Base-by-base conservation (phyloP, 2,329 filamentous ascomycete genomes). In the Cladosporium sp. region DNA sequence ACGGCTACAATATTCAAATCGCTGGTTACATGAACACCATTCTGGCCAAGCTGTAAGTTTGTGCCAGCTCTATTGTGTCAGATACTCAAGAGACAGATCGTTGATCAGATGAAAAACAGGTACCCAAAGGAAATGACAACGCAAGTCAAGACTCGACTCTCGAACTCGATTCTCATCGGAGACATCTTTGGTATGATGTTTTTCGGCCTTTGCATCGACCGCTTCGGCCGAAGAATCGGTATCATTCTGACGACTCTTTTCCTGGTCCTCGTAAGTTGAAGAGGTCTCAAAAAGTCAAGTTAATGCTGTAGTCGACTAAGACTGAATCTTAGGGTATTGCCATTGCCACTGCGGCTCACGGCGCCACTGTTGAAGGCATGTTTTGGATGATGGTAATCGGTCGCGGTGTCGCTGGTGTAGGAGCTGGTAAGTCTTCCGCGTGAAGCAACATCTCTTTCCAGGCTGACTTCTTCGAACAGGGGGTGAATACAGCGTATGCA, bases 171-270 rank as follows among this genome's bases (percentile, higher is more conserved):
- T 67, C 77, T 86, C 5, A 81, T 86, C 59, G 85, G 85, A 56
- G 82, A 84, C 74, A 85, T 86, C 64, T 74, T 86, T 59, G 85
- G 85, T 59, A 87, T 86, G 80, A 73, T 86, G 8, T 75, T 81
- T 68, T 85, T 86, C 65, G 83, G 84, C 7, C 74, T 80, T 11
- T 70, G 83, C 7, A 82, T 83, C 67, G 84, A 84, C 68, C 79
- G 80, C 21, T 70, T 85, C 5, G 83, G 84, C n/a, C 78, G 83
- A 46, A 78, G 80, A 49, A 83, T 79, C 0, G 83, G 83, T 14
- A 79, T 81, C 46, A 73, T 85, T 4, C 76, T 78, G 5, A 80
- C 83, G 0, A 85, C 83, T 0, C 59, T 78, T 5, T 75, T 85
- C 49, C 73, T 85, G 8, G 77, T 83, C 2, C 66, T 48, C 21